phyloP scores from a whole-genome alignment of 345 rosid genomes.

The Populus tremula region DNA sequence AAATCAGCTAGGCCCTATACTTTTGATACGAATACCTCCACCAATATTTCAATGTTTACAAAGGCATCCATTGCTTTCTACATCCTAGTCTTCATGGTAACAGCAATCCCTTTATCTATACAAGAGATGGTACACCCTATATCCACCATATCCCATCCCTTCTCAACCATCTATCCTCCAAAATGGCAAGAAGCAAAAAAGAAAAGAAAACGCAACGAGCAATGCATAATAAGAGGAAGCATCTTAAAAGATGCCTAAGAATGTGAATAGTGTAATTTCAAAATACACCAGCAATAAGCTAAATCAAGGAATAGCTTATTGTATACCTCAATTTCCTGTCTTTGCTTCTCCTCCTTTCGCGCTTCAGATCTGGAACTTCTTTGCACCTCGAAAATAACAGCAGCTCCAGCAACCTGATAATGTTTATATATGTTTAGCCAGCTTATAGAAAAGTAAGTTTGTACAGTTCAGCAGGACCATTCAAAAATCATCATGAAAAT shows the following conservation, averaged over 20 bases:
- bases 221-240: not conserved
- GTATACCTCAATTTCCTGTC: constrained; percentile 56
- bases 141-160: not conserved
- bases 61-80: not conserved
- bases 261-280: not conserved
- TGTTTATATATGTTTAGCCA: not conserved
- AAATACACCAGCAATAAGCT: not conserved
- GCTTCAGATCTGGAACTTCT: constrained; percentile 83
- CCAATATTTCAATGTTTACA: not conserved
- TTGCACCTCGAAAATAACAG: constrained; percentile 69
- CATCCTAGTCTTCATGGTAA: not conserved
- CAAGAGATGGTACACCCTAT: not conserved
- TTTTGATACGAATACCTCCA: not conserved
- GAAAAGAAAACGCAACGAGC: not conserved
- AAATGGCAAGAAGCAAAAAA: not conserved
- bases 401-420: constrained; percentile 74
- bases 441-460: not conserved
- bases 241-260: not conserved
- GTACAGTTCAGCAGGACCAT: not conserved
- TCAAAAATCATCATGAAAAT: no score
- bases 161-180: not conserved
- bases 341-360: constrained; percentile 67
- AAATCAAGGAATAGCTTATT: not conserved
- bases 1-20: not conserved
- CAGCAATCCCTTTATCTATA: not conserved